Evolutionary conservation across 2,329 filamentous ascomycete species (phyloP), one percentile per base, ranked within the genome.

Genomic region (Monilinia fructigena): DNA sequence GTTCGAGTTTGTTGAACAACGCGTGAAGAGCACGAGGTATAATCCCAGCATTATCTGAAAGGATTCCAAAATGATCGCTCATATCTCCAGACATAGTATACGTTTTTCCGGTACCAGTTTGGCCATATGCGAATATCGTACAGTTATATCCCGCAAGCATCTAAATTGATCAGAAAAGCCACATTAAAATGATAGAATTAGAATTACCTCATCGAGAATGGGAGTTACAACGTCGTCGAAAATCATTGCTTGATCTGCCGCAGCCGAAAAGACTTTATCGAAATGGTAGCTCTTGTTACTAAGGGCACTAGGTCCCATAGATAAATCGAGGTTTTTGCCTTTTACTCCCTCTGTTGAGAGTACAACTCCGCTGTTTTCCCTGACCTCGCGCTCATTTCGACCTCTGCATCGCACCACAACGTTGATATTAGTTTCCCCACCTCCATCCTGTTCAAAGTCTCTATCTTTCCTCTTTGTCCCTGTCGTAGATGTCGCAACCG

Each of bases 31-130:
- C 92, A 59, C 96, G 89, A 31, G 96, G 96, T 69, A 99, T 95
- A 72, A 99, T 98, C 73, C 95, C 95, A 38, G 96, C 95, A 50
- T 88, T 89, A 75, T 98, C 95, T 1, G 94, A 94, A 18, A 96
- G 83, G 68, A 97, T 87, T 1, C 94, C 92, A 48, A 93, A 79
- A 0, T 87, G 92, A 73, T 97, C 91, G 18, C 86, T 91, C 87
- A 99, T 97, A 77, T 99, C 94, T 65, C 95, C 95, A 0, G 94
- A 97, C 95, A 99, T 99, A 31, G 95, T 99, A 78, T 99, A 99
- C 18, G 95, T 99, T 78, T 99, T 99, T 73, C 95, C 95, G 0
- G 95, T 99, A 55, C 95, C 95, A 0, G 95, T 99, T 78, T 99
- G 95, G 35, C 95, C 95, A 77, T 99, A 99, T 45, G 95, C 95